Conservation (phyloP, 2,329 filamentous ascomycete genomes). For the Aspergillus ruber region DNA sequence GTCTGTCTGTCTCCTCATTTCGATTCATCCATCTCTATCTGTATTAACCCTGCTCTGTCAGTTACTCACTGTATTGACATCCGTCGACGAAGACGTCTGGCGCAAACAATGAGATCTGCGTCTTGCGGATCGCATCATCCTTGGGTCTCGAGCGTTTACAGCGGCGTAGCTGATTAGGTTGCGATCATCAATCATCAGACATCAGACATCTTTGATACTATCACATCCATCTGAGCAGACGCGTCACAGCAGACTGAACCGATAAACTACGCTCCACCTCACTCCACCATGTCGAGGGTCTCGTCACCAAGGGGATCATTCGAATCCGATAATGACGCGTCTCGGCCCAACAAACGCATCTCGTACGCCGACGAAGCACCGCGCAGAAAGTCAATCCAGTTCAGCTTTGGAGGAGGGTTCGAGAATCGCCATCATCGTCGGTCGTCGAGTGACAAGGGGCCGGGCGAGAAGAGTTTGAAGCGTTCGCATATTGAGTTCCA, state of each 20-base stretch:
- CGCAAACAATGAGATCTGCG: conserved; percentile 19
- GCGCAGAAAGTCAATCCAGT: conserved; percentile 34
- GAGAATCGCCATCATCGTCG: conserved; percentile 20
- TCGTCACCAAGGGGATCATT: neutral
- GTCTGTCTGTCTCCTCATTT: conserved; percentile 3
- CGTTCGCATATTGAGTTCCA: conserved; percentile 15
- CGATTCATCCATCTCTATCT: neutral
- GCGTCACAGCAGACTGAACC: neutral
- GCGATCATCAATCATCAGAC: too few species aligned
- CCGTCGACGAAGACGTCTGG: neutral
- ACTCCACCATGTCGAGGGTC: neutral
- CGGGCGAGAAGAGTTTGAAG: conserved; percentile 6
- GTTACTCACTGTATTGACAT: too few species aligned
- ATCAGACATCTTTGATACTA: too few species aligned
- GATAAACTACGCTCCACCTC: neutral
- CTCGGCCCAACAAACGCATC: conserved; percentile 7
- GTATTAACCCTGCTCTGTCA: neutral
- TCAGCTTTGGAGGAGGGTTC: conserved; percentile 26
- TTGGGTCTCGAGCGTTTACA: conserved; percentile 20
- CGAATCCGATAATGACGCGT: neutral
- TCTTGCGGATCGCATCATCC: conserved; percentile 16
- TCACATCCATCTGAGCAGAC: neutral
- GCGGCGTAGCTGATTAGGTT: neutral
- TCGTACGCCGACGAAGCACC: conserved; percentile 19
- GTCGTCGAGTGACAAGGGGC: conserved; percentile 20